Evolutionary conservation across 352 stramenopile genomes (phyloP).

Genomic region (Globisporangium barbulae): DNA sequence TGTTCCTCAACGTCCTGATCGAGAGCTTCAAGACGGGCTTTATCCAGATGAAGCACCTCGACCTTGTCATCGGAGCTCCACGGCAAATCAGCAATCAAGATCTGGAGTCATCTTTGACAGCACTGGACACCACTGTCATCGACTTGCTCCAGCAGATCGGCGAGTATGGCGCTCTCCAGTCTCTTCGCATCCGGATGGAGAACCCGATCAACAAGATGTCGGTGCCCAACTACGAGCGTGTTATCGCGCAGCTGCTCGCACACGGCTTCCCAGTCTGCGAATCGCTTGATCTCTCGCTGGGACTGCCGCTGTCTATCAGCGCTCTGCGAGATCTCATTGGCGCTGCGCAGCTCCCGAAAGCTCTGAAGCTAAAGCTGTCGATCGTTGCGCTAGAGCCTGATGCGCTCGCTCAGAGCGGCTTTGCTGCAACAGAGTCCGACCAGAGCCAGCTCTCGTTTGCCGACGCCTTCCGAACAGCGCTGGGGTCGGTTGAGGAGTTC

Average conservation of each 20-base stretch:
- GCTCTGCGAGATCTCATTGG: slow-evolving; percentile 19
- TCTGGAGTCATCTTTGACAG: slow-evolving; percentile 1
- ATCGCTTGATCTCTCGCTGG: slow-evolving; percentile 31
- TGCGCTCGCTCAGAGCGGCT: neutral
- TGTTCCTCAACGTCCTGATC: slow-evolving; percentile 38
- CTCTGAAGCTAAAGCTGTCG: slow-evolving; percentile 24
- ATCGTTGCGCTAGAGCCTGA: slow-evolving; percentile 13
- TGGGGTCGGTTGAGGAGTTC: slow-evolving; percentile 15
- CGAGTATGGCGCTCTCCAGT: slow-evolving; percentile 22
- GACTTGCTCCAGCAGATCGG: slow-evolving; percentile 25
- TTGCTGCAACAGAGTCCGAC: neutral
- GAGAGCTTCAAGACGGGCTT: slow-evolving; percentile 48
- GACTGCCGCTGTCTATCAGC: slow-evolving; percentile 20
- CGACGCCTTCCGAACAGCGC: slow-evolving; percentile 3
- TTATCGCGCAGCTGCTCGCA: slow-evolving; percentile 33
- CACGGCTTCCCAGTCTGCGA: slow-evolving; percentile 46
- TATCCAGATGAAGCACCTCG: slow-evolving; percentile 48
- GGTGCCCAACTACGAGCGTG: slow-evolving; percentile 15
- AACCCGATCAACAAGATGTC: slow-evolving; percentile 2
- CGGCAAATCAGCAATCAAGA: neutral
- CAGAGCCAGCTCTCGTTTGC: slow-evolving; percentile 10
- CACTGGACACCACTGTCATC: slow-evolving; percentile 18
- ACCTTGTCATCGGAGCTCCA: slow-evolving; percentile 22
- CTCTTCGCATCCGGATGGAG: slow-evolving; percentile 22
- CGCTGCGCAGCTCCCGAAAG: slow-evolving; percentile 18